A percentile compares a stretch with the other conserved stretches of the same genome.
Evolutionary conservation across 2,329 filamentous ascomycete species (phyloP).

Genomic region (Dothideomycetidae sp.): DNA sequence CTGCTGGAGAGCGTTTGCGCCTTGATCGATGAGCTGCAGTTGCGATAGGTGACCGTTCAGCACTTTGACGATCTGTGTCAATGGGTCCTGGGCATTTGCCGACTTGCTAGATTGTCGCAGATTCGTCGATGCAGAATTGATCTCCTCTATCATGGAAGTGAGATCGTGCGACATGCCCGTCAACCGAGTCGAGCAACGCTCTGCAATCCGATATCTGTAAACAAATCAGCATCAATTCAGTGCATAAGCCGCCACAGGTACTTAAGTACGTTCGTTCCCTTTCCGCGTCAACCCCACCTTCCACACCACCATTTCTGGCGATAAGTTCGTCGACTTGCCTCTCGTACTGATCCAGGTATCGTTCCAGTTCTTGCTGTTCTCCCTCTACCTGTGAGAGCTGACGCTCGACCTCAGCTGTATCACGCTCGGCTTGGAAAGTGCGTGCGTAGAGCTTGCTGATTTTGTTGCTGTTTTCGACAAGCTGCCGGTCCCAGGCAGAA

Average conservation of each 20-base stretch:
- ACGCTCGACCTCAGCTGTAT: slow-evolving; percentile 84
- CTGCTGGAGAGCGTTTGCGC: slow-evolving; percentile 62
- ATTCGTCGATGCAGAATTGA: slow-evolving; percentile 81
- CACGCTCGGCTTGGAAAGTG: slow-evolving; percentile 85
- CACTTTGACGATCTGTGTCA: slow-evolving; percentile 89
- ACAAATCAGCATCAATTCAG: slow-evolving; percentile 16
- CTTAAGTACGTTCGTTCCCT: slow-evolving; percentile 76
- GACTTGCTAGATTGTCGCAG: slow-evolving; percentile 73
- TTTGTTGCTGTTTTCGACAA: slow-evolving; percentile 89
- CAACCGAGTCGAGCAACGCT: slow-evolving; percentile 78
- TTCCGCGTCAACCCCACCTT: slow-evolving; percentile 82
- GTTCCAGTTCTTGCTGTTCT: slow-evolving; percentile 79
- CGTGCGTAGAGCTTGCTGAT: slow-evolving; percentile 85
- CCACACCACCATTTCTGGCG: slow-evolving; percentile 44
- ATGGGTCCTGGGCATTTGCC: slow-evolving; percentile 34
- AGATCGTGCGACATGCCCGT: slow-evolving; percentile 91
- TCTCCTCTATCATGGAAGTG: slow-evolving; percentile 93
- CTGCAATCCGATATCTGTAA: slow-evolving; percentile 66
- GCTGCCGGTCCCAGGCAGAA: slow-evolving; percentile 75
- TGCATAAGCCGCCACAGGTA: too few relatives aligned
- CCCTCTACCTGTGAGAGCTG: slow-evolving; percentile 81
- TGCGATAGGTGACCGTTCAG: slow-evolving; percentile 87
- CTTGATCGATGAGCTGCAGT: slow-evolving; percentile 83
- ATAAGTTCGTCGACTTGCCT: slow-evolving; percentile 82
- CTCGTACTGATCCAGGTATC: slow-evolving; percentile 84